A percentile compares a stretch with the other conserved stretches of the same genome.
phyloP scores from a whole-genome alignment of 345 rosid species.

The Boechera retrofracta region DNA sequence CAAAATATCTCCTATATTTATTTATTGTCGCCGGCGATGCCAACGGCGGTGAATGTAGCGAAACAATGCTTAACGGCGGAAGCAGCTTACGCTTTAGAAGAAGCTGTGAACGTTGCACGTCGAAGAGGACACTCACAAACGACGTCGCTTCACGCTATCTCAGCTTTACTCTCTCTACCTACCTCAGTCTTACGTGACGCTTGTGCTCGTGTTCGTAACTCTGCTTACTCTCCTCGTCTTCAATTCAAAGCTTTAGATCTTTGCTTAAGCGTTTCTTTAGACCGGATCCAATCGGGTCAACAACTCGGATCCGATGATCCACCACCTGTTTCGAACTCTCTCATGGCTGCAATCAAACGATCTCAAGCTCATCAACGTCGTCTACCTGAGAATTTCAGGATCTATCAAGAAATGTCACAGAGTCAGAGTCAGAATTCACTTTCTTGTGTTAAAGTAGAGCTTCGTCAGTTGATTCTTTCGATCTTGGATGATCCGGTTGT shows the following conservation, averaged over 20 bases:
- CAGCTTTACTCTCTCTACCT: constrained; percentile 73
- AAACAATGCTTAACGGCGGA: constrained; percentile 87
- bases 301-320: constrained; percentile 60
- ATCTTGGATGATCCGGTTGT: constrained; percentile 93
- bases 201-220: constrained; percentile 71
- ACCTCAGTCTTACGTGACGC: constrained; percentile 79
- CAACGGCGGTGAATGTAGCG: constrained; percentile 80
- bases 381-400: constrained; percentile 77
- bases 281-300: constrained; percentile 78
- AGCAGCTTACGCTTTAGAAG: constrained; percentile 78
- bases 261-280: constrained; percentile 79
- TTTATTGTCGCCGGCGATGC: constrained; percentile 76
- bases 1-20: no score
- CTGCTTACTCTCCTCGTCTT: constrained; percentile 71
- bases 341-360: constrained; percentile 97
- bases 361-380: constrained; percentile 93
- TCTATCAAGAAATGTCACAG: constrained; percentile 70
- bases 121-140: constrained; percentile 79
- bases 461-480: constrained; percentile 72
- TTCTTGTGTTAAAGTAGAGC: constrained; percentile 78
- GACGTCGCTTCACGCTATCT: constrained; percentile 87
- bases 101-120: constrained; percentile 77
- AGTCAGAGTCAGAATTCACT: constrained; percentile 41
- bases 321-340: constrained; percentile 73
- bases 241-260: constrained; percentile 90